Evolutionary conservation across 2,329 filamentous ascomycete species (phyloP).

Genomic region (Colletotrichum tabaci): DNA sequence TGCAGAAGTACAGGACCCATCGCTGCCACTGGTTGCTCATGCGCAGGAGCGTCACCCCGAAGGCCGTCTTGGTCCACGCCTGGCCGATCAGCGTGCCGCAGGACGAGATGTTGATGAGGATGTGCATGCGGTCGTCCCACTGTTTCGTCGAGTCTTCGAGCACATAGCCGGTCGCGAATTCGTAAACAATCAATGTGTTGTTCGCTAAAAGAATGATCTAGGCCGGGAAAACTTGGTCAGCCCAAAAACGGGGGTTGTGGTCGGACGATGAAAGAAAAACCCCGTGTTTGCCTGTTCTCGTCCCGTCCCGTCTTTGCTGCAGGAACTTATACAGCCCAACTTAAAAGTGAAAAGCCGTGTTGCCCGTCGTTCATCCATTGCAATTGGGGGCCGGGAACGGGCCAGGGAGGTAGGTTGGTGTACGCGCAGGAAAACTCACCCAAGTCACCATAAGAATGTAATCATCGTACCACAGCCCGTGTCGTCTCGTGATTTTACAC

Average conservation of each 20-base stretch:
- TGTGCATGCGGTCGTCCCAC: constrained; percentile 68
- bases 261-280: background rate
- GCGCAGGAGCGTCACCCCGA: constrained; percentile 54
- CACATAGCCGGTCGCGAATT: constrained; percentile 66
- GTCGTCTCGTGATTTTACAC: constrained; percentile 53
- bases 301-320: too few species aligned
- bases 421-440: constrained; percentile 47
- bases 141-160: constrained; percentile 52
- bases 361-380: too few species aligned
- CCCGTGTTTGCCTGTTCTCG: background rate
- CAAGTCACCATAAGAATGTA: constrained; percentile 55
- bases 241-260: background rate
- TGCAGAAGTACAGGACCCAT: constrained; percentile 64
- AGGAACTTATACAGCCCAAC: too few species aligned
- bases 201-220: constrained; percentile 59
- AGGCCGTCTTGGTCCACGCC: constrained; percentile 55
- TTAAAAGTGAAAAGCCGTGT: background rate
- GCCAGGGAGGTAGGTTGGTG: too few species aligned
- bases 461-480: constrained; percentile 58
- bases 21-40: constrained; percentile 62
- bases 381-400: too few species aligned
- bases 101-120: constrained; percentile 62
- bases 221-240: too few species aligned
- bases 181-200: constrained; percentile 60
- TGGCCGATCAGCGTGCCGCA: constrained; percentile 55